Conservation (phyloP, 441 rosid genomes). For the Kokia cookei region DNA sequence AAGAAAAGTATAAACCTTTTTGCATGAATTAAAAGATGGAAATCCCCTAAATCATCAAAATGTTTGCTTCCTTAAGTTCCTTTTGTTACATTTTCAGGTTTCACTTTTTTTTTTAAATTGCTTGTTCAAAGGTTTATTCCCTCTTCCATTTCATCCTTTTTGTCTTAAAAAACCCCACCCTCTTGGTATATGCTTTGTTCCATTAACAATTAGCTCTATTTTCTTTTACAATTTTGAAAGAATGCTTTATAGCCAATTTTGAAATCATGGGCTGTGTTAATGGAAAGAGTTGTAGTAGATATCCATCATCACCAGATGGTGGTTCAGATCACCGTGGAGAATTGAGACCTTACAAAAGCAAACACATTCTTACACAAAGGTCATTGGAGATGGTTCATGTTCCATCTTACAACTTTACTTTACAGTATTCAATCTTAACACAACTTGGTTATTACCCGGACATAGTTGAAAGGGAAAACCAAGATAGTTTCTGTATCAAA, state of each 20-base stretch:
- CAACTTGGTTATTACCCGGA: constrained; percentile 88
- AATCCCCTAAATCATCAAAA: background rate
- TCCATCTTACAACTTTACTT: constrained; percentile 54
- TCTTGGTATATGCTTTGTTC: background rate
- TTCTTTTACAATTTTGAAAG: constrained; percentile 7
- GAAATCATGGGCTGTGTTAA: constrained; percentile 74
- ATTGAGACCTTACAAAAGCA: constrained; percentile 17
- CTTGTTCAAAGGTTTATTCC: constrained; percentile 15
- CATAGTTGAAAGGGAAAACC: constrained; percentile 72
- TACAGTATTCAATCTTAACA: constrained; percentile 71
- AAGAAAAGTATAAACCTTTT: background rate
- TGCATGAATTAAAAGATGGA: background rate
- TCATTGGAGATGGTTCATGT: constrained; percentile 57
- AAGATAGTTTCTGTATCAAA: constrained; percentile 78
- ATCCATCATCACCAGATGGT: constrained; percentile 49
- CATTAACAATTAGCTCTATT: background rate
- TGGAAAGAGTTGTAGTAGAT: constrained; percentile 63
- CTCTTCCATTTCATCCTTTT: background rate
- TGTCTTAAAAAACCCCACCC: background rate
- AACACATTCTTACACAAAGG: constrained; percentile 46
- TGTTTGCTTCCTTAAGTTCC: constrained; percentile 18
- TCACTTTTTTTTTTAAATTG: background rate
- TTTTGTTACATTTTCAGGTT: too few relatives aligned
- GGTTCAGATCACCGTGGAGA: constrained; percentile 36
- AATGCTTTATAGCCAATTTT: constrained; percentile 22